Evolutionary conservation across 2,329 filamentous ascomycete genomes (phyloP).

Genomic region (Fusarium sp.): DNA sequence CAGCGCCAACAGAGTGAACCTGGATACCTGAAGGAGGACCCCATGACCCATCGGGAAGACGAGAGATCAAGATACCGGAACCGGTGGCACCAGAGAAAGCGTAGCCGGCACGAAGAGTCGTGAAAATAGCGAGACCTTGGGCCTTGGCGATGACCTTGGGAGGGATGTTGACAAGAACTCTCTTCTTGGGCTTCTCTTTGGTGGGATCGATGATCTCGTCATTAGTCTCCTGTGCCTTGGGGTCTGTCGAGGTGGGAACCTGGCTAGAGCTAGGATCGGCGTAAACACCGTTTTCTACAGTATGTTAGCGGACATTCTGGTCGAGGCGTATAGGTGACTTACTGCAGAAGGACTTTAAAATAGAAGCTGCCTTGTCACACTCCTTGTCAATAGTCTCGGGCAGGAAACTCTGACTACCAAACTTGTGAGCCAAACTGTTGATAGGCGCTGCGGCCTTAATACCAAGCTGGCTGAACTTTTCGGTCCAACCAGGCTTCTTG

Average conservation of each 20-base stretch:
- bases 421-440: slow-evolving; percentile 82
- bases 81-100: slow-evolving; percentile 73
- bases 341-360: slow-evolving; percentile 88
- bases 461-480: slow-evolving; percentile 46
- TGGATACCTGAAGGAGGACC: slow-evolving; percentile 85
- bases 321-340: slow-evolving; percentile 45
- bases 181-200: slow-evolving; percentile 54
- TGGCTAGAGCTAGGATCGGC: slow-evolving; percentile 48
- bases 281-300: slow-evolving; percentile 62
- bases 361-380: slow-evolving; percentile 88
- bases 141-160: slow-evolving; percentile 70
- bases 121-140: slow-evolving; percentile 77
- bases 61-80: slow-evolving; percentile 71
- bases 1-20: slow-evolving; percentile 80
- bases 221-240: slow-evolving; percentile 43
- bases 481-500: slow-evolving; percentile 44
- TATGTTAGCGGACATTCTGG: not conserved
- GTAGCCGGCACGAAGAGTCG: slow-evolving; percentile 72
- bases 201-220: slow-evolving; percentile 45
- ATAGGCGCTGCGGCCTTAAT: slow-evolving; percentile 73
- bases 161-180: slow-evolving; percentile 64
- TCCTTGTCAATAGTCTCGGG: slow-evolving; percentile 88
- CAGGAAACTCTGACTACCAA: slow-evolving; percentile 87
- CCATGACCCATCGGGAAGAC: slow-evolving; percentile 74
- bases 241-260: slow-evolving; percentile 45